A percentile compares a stretch with the other conserved stretches of the same genome.
Conservation (phyloP, 1,284 basidiomycete genomes). For the Cutaneotrichosporon sp. region DNA sequence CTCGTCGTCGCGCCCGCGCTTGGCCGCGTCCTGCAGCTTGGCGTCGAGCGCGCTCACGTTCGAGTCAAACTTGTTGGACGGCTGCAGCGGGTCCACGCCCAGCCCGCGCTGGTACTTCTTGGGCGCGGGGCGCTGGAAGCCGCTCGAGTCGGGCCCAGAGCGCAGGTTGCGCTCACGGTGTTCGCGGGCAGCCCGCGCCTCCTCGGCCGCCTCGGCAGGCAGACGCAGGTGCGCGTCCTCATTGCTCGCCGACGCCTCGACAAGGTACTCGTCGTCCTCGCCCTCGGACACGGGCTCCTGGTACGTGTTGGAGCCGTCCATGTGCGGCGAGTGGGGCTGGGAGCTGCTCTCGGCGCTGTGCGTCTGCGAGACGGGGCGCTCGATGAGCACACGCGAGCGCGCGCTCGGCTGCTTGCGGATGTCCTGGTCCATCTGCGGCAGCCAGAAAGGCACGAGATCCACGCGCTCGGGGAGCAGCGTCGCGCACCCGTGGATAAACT, state of each 20-base stretch:
- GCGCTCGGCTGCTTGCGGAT: conserved; percentile 85
- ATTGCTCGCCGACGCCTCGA: conserved; percentile 60
- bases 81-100: conserved; percentile 80
- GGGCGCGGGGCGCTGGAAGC: conserved; percentile 21
- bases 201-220: conserved; percentile 67
- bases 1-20: conserved; percentile 42
- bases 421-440: conserved; percentile 81
- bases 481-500: conserved; percentile 96
- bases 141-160: conserved; percentile 25
- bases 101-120: conserved; percentile 56
- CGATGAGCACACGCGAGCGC: conserved; percentile 65
- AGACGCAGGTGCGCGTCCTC: conserved; percentile 78
- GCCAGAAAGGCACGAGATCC: conserved; percentile 98
- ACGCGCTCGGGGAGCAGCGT: conserved; percentile 90
- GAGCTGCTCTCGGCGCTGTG: conserved; percentile 50
- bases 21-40: conserved; percentile 63
- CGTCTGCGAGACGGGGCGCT: conserved; percentile 62
- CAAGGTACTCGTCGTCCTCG: conserved; percentile 71
- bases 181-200: conserved; percentile 77
- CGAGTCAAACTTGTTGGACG: conserved; percentile 77
- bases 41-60: conserved; percentile 53
- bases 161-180: conserved; percentile 77
- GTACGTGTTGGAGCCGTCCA: conserved; percentile 59
- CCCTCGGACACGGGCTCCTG: conserved; percentile 88
- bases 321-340: conserved; percentile 44